Evolutionary conservation across 2,329 filamentous ascomycete genomes (phyloP).

Genomic region (Ascochyta lentis): DNA sequence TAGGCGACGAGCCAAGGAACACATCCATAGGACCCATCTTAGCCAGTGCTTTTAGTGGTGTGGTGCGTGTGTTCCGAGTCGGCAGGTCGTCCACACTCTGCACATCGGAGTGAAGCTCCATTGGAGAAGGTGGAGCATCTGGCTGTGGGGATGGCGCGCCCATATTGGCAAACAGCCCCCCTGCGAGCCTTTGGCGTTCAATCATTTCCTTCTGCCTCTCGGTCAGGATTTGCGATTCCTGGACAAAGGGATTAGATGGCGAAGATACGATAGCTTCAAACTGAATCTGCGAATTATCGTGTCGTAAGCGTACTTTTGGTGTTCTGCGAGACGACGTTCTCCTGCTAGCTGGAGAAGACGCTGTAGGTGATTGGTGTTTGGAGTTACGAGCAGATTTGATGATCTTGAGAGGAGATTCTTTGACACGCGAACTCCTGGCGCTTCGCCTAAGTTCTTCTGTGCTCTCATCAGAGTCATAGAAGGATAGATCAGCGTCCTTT

Average conservation of each 20-base stretch:
- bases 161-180: slow-evolving; percentile 72
- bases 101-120: slow-evolving; percentile 40
- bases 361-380: slow-evolving; percentile 35
- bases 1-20: slow-evolving; percentile 47
- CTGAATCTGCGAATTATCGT: slow-evolving; percentile 82
- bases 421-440: slow-evolving; percentile 31
- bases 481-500: slow-evolving; percentile 29
- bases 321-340: slow-evolving; percentile 38
- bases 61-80: slow-evolving; percentile 28
- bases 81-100: slow-evolving; percentile 34
- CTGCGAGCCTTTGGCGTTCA: slow-evolving; percentile 70
- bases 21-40: slow-evolving; percentile 44
- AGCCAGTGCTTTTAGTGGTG: slow-evolving; percentile 34
- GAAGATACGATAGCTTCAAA: slow-evolving; percentile 74
- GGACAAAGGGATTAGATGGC: slow-evolving; percentile 51
- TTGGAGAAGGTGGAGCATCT: slow-evolving; percentile 30
- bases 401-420: slow-evolving; percentile 39
- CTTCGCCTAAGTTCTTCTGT: slow-evolving; percentile 19
- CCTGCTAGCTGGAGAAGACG: slow-evolving; percentile 27
- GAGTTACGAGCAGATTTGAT: slow-evolving; percentile 31
- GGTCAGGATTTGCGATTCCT: slow-evolving; percentile 77
- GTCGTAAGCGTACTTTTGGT: slow-evolving; percentile 66
- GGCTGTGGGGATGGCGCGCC: slow-evolving; percentile 27
- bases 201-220: slow-evolving; percentile 80
- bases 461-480: slow-evolving; percentile 51